phyloP scores from a whole-genome alignment of 2,329 filamentous ascomycete genomes.

The Aspergillus glaucus region DNA sequence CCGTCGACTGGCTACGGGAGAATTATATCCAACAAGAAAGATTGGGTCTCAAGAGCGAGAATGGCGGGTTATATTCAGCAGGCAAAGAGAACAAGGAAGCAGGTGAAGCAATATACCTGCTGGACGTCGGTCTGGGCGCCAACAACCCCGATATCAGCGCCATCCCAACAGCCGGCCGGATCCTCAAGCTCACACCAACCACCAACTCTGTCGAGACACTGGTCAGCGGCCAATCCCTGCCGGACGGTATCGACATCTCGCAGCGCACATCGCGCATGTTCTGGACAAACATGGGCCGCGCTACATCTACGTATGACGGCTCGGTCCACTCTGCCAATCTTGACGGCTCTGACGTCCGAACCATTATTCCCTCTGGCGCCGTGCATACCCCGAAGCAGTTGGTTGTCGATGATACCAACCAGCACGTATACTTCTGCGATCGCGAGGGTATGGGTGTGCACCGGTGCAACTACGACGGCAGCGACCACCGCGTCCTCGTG shows the following conservation, averaged over 20 bases:
- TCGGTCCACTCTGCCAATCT: constrained; percentile 40
- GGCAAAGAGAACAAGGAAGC: constrained; percentile 8
- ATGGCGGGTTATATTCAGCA: constrained; percentile 38
- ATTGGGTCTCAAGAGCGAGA: constrained; percentile 32
- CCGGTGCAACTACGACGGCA: constrained; percentile 32
- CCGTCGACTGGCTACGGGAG: constrained; percentile 41
- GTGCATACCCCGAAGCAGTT: constrained; percentile 48
- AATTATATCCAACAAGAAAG: constrained; percentile 43
- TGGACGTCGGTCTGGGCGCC: constrained; percentile 19
- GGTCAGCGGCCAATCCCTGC: constrained; percentile 22
- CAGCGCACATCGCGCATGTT: constrained; percentile 33
- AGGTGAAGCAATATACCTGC: constrained; percentile 5
- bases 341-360: constrained; percentile 42
- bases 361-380: constrained; percentile 38
- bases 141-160: constrained; percentile 9
- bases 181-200: constrained; percentile 8
- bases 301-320: constrained; percentile 35
- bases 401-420: constrained; percentile 18
- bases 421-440: constrained; percentile 38
- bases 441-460: constrained; percentile 37
- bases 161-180: constrained; percentile 7
- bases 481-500: constrained; percentile 32
- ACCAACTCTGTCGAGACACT: constrained; percentile 11
- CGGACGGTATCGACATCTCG: constrained; percentile 44
- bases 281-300: constrained; percentile 47